Base-by-base conservation (phyloP, 2,329 filamentous ascomycete species). In the Claviceps sp. region DNA sequence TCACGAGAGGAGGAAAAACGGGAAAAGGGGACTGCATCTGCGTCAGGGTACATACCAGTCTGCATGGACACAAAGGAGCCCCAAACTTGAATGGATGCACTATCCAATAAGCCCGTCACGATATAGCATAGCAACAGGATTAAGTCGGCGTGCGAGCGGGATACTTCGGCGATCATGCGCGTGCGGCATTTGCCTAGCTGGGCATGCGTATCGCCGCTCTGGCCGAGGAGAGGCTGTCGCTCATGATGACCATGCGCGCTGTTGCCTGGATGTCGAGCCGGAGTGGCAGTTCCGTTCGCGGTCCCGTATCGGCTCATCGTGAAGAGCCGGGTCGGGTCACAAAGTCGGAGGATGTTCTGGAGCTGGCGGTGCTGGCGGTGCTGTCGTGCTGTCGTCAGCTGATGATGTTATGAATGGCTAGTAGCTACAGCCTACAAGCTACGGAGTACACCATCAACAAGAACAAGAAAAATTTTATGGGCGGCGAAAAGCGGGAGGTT, bases 41-140 rank as follows among this genome's bases (percentile, higher is more conserved):
- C 71, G 56, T 3, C 4, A 30, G 30, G 30, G 8, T 1, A 34
- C 30, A 4, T 61, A 79, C 85, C 85, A 37, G 86, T 90, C 63
- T 90, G 86, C 86, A 90, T 90, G 60, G 82, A 86, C 42, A 88
- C 85, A 59, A 91, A 91, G 2, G 83, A 83, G 13, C 85, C 84
- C 82, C 85, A 90, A 43, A 85, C 84, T 53, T 82, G 84, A 47
- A 86, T 84, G 2, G 85, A 81, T 2, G 84, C 81, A 66, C 84
- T 87, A 67, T 91, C 86, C 7, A 88, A 75, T 11, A 91, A 71
- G 4, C 86, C 86, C 0, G 86, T 90, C 62, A 89, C 84, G 56
- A 86, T 69, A 63, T 89, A 90, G 67, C 84, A 88, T 30, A 79
- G 69, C 4, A 91, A 70, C 41, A 91, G 72, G 20, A 88, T 70